phyloP scores from a whole-genome alignment of 106 monocot genomes.

The Chionographis japonica region DNA sequence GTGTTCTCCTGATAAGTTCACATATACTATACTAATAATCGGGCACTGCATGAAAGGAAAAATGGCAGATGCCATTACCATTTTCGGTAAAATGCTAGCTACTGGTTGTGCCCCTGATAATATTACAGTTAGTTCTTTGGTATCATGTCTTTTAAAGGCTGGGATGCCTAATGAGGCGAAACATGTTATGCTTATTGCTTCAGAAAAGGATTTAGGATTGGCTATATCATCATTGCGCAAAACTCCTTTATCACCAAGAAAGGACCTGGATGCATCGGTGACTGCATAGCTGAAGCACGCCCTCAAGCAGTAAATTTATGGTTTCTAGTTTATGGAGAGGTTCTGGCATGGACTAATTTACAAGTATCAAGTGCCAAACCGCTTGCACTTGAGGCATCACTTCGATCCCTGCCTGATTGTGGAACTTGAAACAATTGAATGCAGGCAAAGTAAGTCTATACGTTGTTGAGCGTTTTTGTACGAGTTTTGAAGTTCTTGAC shows the following conservation, averaged over 20 bases:
- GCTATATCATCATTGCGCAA: conserved; percentile 6
- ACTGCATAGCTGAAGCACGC: conserved; percentile 4
- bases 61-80: conserved; percentile 53
- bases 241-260: conserved; percentile 2
- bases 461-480: neutral
- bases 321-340: neutral
- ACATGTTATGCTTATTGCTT: conserved; percentile 24
- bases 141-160: conserved; percentile 73
- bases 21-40: conserved; percentile 79
- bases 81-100: conserved; percentile 58
- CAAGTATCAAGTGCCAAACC: neutral
- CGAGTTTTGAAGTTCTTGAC: neutral
- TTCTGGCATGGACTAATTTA: neutral
- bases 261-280: conserved; percentile 19
- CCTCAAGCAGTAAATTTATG: neutral
- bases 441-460: neutral
- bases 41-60: conserved; percentile 86
- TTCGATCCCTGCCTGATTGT: neutral
- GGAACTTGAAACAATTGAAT: neutral
- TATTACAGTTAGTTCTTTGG: conserved; percentile 36
- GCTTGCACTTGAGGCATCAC: neutral
- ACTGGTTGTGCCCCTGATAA: conserved; percentile 48
- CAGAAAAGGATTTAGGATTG: conserved; percentile 5
- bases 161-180: conserved; percentile 67
- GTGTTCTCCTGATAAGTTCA: conserved; percentile 67